These are phyloP conservation scores for Backusella liffmaniae DNA, from an alignment of 192 early-diverging fungal genomes.

Conservation along the genomic window DNA sequence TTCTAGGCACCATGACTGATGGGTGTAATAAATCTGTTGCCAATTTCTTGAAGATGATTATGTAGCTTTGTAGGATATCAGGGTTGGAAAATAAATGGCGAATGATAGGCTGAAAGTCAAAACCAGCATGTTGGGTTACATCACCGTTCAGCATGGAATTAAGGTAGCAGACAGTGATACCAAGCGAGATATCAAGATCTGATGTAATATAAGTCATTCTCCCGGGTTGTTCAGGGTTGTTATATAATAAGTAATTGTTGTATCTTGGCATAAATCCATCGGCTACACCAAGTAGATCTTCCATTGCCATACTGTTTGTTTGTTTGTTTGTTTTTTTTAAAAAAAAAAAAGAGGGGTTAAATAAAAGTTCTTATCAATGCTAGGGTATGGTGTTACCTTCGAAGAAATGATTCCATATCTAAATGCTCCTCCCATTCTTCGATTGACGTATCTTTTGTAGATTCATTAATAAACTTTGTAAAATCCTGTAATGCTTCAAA, in stretches of 20 bases:
- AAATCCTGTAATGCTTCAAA: constrained; percentile 11
- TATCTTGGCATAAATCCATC: neutral
- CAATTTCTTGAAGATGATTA: neutral
- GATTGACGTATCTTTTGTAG: neutral
- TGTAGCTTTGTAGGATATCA: neutral
- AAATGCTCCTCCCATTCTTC: constrained; percentile 18
- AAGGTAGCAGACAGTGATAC: neutral
- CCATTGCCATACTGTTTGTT: constrained; percentile 9
- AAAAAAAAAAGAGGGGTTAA: neutral
- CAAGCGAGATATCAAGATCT: neutral
- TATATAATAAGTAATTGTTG: constrained; percentile 4
- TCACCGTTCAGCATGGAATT: neutral
- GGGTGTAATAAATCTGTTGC: neutral
- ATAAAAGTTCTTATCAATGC: too few species aligned
- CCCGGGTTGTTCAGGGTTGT: neutral
- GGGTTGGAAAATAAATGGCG: neutral
- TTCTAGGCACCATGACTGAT: neutral
- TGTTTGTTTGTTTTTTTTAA: neutral
- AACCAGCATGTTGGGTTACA: constrained; percentile 1
- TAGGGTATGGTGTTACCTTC: neutral
- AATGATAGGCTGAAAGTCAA: neutral
- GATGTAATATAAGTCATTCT: neutral
- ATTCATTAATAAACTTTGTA: constrained; percentile 23
- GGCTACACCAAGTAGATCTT: neutral
- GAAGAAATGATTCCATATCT: constrained; percentile 16